Percentiles rank a stretch among this genome's conserved stretches.
These are phyloP conservation scores for Lophiotrema nucula DNA, from an alignment of 495 filamentous ascomycete species.

Conservation along the genomic window DNA sequence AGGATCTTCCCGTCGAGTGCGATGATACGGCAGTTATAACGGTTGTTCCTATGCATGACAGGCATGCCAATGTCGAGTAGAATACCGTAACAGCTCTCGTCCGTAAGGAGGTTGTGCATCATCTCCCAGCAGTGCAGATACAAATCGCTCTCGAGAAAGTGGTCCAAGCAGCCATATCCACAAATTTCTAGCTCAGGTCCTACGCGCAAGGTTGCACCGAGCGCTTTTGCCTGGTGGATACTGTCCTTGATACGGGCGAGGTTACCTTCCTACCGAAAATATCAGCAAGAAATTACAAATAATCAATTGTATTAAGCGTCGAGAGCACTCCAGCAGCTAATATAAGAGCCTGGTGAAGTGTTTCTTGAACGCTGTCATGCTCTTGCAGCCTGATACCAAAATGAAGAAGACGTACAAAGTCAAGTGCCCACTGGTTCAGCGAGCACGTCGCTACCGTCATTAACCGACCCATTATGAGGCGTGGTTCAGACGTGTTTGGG, in stretches of 20 bases:
- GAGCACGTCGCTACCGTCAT: constrained; percentile 52
- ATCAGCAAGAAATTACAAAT: too few species aligned
- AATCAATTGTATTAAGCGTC: too few species aligned
- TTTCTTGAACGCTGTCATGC: too few species aligned
- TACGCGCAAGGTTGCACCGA: constrained; percentile 68
- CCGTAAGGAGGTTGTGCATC: constrained; percentile 61
- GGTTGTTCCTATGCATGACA: constrained; percentile 62
- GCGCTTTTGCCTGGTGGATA: constrained; percentile 67
- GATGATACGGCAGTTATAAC: constrained; percentile 75
- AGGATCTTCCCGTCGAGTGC: constrained; percentile 51
- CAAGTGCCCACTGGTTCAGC: constrained; percentile 43
- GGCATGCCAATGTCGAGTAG: constrained; percentile 57
- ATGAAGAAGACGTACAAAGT: too few species aligned
- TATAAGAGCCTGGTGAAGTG: too few species aligned
- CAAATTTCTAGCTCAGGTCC: constrained; percentile 66
- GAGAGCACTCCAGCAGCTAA: too few species aligned
- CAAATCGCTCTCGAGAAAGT: constrained; percentile 60
- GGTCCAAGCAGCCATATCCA: constrained; percentile 73
- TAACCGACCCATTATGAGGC: constrained; percentile 42
- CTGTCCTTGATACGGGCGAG: constrained; percentile 70
- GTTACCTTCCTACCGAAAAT: constrained; percentile 81
- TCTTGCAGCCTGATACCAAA: too few species aligned
- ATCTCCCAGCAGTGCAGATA: constrained; percentile 70
- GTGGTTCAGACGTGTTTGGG: not conserved
- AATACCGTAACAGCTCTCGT: constrained; percentile 69